phyloP scores from a whole-genome alignment of 116 monocot species.

The Cymodocea nodosa region DNA sequence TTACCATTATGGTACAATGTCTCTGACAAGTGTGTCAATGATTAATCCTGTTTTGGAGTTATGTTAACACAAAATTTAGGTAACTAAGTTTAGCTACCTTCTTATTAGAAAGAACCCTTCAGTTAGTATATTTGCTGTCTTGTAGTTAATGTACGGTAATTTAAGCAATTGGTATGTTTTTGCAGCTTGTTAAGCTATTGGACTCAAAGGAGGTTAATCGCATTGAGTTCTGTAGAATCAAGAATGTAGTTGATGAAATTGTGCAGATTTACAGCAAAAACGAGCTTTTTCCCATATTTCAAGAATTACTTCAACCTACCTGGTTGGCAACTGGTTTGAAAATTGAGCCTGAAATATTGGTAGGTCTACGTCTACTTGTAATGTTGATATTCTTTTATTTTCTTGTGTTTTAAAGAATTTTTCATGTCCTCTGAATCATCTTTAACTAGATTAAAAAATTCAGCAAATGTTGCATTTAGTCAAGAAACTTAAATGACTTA shows the following conservation, averaged over 20 bases:
- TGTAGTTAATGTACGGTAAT: too few relatives aligned
- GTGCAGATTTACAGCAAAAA: slow-evolving; percentile 52
- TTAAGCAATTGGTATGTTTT: not conserved
- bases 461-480: too few relatives aligned
- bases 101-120: too few relatives aligned
- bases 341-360: slow-evolving; percentile 56
- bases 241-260: slow-evolving; percentile 87
- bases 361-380: slow-evolving; percentile 7
- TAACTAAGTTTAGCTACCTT: too few relatives aligned
- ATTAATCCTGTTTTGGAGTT: too few relatives aligned
- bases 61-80: too few relatives aligned
- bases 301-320: slow-evolving; percentile 54
- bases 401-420: not conserved
- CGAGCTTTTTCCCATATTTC: slow-evolving; percentile 56
- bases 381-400: not conserved
- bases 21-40: too few relatives aligned
- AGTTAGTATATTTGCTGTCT: too few relatives aligned
- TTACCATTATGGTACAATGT: too few relatives aligned
- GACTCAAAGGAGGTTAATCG: slow-evolving; percentile 97
- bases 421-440: not conserved
- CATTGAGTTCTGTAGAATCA: slow-evolving; percentile 91
- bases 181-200: slow-evolving; percentile 92
- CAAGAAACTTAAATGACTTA: too few relatives aligned
- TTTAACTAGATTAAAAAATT: too few relatives aligned
- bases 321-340: slow-evolving; percentile 76